Base-by-base conservation (phyloP, 306 rosid species). In the Styphnolobium japonicum region DNA sequence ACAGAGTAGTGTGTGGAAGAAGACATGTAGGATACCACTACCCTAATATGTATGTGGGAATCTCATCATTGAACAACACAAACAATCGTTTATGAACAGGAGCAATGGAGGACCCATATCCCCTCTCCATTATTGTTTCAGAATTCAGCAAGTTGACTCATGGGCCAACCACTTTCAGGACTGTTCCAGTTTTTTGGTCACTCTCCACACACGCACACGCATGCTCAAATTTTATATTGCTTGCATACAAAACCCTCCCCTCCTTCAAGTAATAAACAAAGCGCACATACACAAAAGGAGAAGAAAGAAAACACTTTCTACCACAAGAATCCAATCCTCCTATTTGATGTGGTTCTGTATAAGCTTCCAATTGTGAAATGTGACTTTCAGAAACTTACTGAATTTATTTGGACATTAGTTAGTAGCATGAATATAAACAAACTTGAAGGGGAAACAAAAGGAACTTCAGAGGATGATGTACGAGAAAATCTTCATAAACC, bases 11-110 rank as follows among this genome's bases (percentile, higher is more conserved):
- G 36, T 55, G 66, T 58, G 64, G n/a, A n/a, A n/a, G n/a, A 84
- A 46, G 73, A 78, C 82, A 80, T 68, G 85, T 74, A 75, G 89
- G 89, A 70, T 73, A 67, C 71, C 84, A 70, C 45, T 16, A 48
- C 71, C 84, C 65, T 61, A 75, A 71, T 68, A 43, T 60, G 69
- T 73, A 82, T 48, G 62, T 55, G 79, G 85, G 87, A 76, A 84
- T 75, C 80, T 89, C 85, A 89, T 89, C 80, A 89, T 85, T 85
- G 82, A 77, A 69, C 49, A 81, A 55, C 80, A 53, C 78, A 55
- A 72, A 77, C 77, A 79, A 68, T 78, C 34, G 58, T 71, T 27
- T 42, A 40, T 40, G 84, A 55, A 76, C 12, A 71, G 18, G 25
- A 58, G 56, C 27, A 53, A 48, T 19, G 73, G 21, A 64, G 80